These are phyloP conservation scores for Cytospora piceicola DNA, from an alignment of 2,329 filamentous ascomycete species.

Conservation along the genomic window DNA sequence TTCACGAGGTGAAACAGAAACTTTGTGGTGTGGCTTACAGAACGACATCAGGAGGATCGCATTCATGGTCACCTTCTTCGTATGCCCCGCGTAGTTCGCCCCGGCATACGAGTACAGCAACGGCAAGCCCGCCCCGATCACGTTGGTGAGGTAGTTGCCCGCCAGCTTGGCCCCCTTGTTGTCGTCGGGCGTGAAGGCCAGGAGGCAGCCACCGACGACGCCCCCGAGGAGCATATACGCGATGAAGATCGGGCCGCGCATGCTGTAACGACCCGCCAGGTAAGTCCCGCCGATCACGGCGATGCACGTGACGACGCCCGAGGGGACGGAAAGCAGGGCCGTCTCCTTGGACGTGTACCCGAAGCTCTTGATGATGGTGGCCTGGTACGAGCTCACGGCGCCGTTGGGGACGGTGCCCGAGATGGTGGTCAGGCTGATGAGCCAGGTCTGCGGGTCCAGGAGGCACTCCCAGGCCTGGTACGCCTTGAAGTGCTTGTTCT, in stretches of 20 bases:
- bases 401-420: slow-evolving; percentile 32
- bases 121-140: slow-evolving; percentile 43
- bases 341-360: slow-evolving; percentile 32
- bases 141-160: slow-evolving; percentile 46
- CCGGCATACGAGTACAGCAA: slow-evolving; percentile 43
- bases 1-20: no score
- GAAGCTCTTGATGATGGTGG: slow-evolving; percentile 33
- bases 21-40: slow-evolving; percentile 32
- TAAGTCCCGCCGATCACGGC: slow-evolving; percentile 25
- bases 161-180: slow-evolving; percentile 43
- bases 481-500: slow-evolving; percentile 69
- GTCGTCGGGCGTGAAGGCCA: slow-evolving; percentile 40
- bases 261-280: slow-evolving; percentile 26
- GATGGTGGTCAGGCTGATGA: slow-evolving; percentile 32
- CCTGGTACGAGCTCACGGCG: slow-evolving; percentile 31
- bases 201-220: slow-evolving; percentile 44
- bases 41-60: slow-evolving; percentile 44
- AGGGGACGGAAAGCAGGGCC: slow-evolving; percentile 44
- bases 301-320: slow-evolving; percentile 41
- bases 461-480: slow-evolving; percentile 54
- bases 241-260: slow-evolving; percentile 32
- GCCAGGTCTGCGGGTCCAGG: slow-evolving; percentile 31
- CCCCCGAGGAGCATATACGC: slow-evolving; percentile 38
- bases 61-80: slow-evolving; percentile 44
- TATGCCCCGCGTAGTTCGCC: slow-evolving; percentile 41